Base-by-base conservation (phyloP, 345 rosid species). In the Salix suchowensis region DNA sequence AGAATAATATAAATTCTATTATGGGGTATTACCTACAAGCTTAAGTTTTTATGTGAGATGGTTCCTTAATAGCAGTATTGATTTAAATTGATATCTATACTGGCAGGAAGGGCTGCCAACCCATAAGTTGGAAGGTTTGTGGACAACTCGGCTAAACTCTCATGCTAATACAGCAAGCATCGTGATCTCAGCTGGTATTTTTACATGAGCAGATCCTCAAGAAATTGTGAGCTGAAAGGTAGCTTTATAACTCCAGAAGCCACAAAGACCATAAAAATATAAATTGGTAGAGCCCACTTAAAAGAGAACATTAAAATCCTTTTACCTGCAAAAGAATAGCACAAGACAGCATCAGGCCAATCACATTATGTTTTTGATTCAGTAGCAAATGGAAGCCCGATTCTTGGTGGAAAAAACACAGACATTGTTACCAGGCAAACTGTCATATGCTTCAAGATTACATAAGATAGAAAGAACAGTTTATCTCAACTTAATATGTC, bases 191-290 rank as follows among this genome's bases (percentile, higher is more conserved):
- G 16, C 36, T 37, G 70, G 58, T 26, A 39, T 34, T 34, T 67
- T 91, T 72, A 91, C 90, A 89, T 82, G 32, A 92, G 81, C 36
- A 91, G 80, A 82, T 94, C 93, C 54, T 91, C 94, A 15, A 92
- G 86, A 7, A 83, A 76, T 0, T 92, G 94, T 21, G 83, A 65
- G 79, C 66, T 82, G 58, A 89, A 88, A 7, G 97, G 96, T 5
- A 92, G 91, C 84, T 89, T 88, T 61, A 91, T 54, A 66, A 67
- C 79, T 65, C 94, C 94, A 15, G 82, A 74, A 76, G 91, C 91
- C 28, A 92, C 67, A n/a, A 91, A 84, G 76, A 92, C 85, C 74
- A 87, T 76, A 40, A 90, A 21, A 16, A 86, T 82, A 89, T 94
- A 92, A 6, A 87, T 66, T 0, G 97, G 98, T 71, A 94, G 85